Conservation (phyloP, 495 filamentous ascomycete genomes). For the Trichoderma gamsii region DNA sequence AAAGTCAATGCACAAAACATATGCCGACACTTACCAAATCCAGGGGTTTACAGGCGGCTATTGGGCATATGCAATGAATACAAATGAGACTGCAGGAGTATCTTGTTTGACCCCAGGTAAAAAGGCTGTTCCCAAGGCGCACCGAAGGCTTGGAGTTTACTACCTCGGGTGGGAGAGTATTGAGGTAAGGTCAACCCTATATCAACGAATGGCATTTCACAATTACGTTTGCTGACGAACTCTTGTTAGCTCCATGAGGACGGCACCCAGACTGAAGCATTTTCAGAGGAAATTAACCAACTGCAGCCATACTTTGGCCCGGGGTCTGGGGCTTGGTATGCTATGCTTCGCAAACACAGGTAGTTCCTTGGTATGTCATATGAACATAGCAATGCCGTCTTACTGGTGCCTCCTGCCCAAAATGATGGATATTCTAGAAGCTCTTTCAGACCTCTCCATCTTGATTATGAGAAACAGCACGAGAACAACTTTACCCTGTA, state of each 20-base stretch:
- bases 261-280: background rate
- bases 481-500: too few relatives aligned
- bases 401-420: too few relatives aligned
- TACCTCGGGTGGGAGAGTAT: constrained; percentile 3
- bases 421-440: too few relatives aligned
- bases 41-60: background rate
- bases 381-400: too few relatives aligned
- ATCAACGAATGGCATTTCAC: background rate
- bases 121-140: background rate
- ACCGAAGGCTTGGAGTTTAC: background rate
- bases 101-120: background rate
- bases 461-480: too few relatives aligned
- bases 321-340: constrained; percentile 1
- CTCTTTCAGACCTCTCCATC: too few relatives aligned
- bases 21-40: background rate
- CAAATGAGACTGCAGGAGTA: background rate
- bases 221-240: background rate
- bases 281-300: background rate
- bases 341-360: background rate
- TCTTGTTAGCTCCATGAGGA: background rate
- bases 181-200: background rate
- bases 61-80: constrained; percentile 1
- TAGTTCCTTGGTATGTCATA: background rate
- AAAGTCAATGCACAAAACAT: background rate
- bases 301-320: background rate